Conservation (phyloP, 768 basidiomycete species). For the Macrocybe gigantea region DNA sequence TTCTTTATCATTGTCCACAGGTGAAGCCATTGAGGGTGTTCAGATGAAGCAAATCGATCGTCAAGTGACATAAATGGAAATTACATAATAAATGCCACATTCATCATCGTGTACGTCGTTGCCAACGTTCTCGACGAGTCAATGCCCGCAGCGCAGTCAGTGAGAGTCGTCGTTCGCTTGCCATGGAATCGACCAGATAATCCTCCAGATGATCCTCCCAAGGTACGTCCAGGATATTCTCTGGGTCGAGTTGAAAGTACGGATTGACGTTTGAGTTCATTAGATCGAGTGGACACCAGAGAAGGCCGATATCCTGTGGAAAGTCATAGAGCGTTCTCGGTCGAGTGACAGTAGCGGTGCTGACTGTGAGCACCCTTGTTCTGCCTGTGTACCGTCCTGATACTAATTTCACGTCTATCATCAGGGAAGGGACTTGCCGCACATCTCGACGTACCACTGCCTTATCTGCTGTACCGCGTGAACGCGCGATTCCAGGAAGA, state of each 20-base stretch:
- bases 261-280: conserved; percentile 7
- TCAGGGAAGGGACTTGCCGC: conserved; percentile 83
- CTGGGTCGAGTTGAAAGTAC: conserved; percentile 1
- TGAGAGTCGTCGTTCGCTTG: conserved; percentile 74
- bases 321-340: conserved; percentile 76
- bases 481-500: conserved; percentile 84
- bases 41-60: no score
- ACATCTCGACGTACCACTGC: conserved; percentile 75
- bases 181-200: conserved; percentile 77
- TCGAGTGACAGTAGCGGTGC: conserved; percentile 66
- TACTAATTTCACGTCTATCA: background rate
- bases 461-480: conserved; percentile 80
- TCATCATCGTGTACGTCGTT: background rate
- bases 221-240: conserved; percentile 38
- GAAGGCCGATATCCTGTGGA: conserved; percentile 84
- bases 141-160: conserved; percentile 28
- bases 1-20: conserved; percentile 5
- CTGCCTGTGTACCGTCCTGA: background rate
- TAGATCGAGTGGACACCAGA: conserved; percentile 84
- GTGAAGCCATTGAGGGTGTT: no score
- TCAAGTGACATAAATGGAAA: background rate
- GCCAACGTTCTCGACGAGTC: background rate
- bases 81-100: no score
- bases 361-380: conserved; percentile 55
- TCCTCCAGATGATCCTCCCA: conserved; percentile 58